These are phyloP conservation scores for Ceratocystis papillata DNA, from an alignment of 2,329 filamentous ascomycete species.

Conservation along the genomic window DNA sequence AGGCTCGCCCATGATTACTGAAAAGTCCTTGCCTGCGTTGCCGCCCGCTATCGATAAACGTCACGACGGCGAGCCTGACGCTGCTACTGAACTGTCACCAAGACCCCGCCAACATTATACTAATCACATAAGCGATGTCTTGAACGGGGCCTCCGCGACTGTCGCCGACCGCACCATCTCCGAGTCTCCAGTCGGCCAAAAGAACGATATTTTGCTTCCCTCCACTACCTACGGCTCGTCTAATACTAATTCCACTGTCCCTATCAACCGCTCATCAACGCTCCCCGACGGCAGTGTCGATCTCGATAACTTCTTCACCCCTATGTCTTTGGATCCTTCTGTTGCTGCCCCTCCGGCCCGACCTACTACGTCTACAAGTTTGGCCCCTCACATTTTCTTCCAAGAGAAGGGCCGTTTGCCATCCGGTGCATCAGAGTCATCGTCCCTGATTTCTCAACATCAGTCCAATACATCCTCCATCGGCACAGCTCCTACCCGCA, in stretches of 20 bases:
- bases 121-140: background rate
- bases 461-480: conserved; percentile 15
- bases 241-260: conserved; percentile 39
- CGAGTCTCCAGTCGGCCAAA: conserved; percentile 37
- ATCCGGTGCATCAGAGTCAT: conserved; percentile 19
- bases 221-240: conserved; percentile 68
- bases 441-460: conserved; percentile 14
- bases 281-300: conserved; percentile 41
- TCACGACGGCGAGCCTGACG: conserved; percentile 51
- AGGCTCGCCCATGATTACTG: conserved; percentile 56
- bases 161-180: conserved; percentile 9
- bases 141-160: conserved; percentile 30
- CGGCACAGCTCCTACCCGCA: conserved; percentile 33
- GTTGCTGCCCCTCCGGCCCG: conserved; percentile 40
- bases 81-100: conserved; percentile 59
- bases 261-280: conserved; percentile 57
- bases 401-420: conserved; percentile 67
- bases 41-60: conserved; percentile 46
- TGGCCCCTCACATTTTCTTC: conserved; percentile 70
- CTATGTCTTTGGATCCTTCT: conserved; percentile 62
- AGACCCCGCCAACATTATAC: conserved; percentile 38
- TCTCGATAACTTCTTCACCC: conserved; percentile 63
- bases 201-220: conserved; percentile 53
- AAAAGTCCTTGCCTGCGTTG: conserved; percentile 87
- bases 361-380: conserved; percentile 44